Conservation (phyloP, 1,139 yeast species). For the Blastobotrys serpentis region DNA sequence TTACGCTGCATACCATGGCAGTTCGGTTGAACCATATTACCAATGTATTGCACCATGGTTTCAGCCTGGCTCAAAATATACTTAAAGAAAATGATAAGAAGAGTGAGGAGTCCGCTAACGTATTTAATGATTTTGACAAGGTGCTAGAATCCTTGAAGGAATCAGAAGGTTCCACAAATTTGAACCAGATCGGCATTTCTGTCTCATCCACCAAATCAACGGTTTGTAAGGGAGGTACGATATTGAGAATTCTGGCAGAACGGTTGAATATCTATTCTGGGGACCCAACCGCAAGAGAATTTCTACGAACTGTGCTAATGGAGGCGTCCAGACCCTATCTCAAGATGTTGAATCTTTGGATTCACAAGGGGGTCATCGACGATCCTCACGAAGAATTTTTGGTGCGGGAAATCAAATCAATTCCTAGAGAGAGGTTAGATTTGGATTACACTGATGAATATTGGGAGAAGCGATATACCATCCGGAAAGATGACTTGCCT, state of each 20-base stretch:
- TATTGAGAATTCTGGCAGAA: slow-evolving; percentile 57
- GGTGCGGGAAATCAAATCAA: slow-evolving; percentile 46
- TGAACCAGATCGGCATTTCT: slow-evolving; percentile 30
- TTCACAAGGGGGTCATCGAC: slow-evolving; percentile 65
- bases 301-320: slow-evolving; percentile 54
- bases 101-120: slow-evolving; percentile 27
- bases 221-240: slow-evolving; percentile 35
- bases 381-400: slow-evolving; percentile 87
- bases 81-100: slow-evolving; percentile 39
- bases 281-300: slow-evolving; percentile 54
- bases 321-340: slow-evolving; percentile 66
- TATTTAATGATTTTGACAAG: slow-evolving; percentile 33
- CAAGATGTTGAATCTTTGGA: slow-evolving; percentile 72
- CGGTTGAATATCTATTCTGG: slow-evolving; percentile 63
- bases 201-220: slow-evolving; percentile 24
- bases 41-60: slow-evolving; percentile 53
- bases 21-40: slow-evolving; percentile 42
- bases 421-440: slow-evolving; percentile 39
- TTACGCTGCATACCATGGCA: slow-evolving; percentile 51
- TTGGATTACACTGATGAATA: slow-evolving; percentile 59
- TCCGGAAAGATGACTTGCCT: slow-evolving; percentile 74
- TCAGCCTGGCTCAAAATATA: slow-evolving; percentile 52
- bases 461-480: slow-evolving; percentile 82
- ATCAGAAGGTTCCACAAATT: slow-evolving; percentile 25
- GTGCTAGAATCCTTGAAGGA: slow-evolving; percentile 34